These are phyloP conservation scores for Nothopassalora personata DNA, from an alignment of 2,329 filamentous ascomycete genomes.

Conservation along the genomic window DNA sequence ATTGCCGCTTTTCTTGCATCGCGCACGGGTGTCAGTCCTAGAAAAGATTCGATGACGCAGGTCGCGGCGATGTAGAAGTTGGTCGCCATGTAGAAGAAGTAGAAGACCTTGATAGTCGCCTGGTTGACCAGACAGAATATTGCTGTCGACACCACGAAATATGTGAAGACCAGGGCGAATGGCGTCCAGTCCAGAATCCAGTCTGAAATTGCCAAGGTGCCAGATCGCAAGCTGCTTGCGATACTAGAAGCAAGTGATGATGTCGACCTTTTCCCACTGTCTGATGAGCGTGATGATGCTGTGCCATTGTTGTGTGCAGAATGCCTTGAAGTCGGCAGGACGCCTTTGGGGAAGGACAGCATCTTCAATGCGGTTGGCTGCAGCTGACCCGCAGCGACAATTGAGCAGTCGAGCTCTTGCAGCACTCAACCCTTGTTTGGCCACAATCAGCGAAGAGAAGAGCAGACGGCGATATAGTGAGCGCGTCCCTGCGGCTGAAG, in stretches of 20 bases:
- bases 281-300: constrained; percentile 1
- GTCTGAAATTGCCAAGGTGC: constrained; percentile 23
- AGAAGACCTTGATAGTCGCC: constrained; percentile 28
- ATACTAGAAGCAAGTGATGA: constrained; percentile 13
- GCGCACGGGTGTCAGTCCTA: constrained; percentile 29
- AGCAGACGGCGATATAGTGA: neutral
- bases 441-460: neutral
- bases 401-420: neutral
- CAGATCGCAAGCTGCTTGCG: constrained; percentile 7
- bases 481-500: neutral
- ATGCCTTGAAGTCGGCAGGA: constrained; percentile 3
- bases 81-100: constrained; percentile 31
- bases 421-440: neutral
- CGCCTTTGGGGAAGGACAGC: constrained; percentile 9
- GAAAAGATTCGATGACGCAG: constrained; percentile 29
- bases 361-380: constrained; percentile 1
- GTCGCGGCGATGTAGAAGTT: constrained; percentile 30
- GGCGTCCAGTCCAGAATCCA: constrained; percentile 31
- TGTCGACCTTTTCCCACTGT: constrained; percentile 8
- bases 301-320: constrained; percentile 5
- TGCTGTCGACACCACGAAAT: constrained; percentile 29
- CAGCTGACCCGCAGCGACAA: neutral
- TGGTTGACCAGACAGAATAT: constrained; percentile 27
- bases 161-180: constrained; percentile 25
- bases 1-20: constrained; percentile 26